A percentile compares a stretch with the other conserved stretches of the same genome.
phyloP scores from a whole-genome alignment of 352 stramenopile genomes.

The Phytophthora pistaciae region DNA sequence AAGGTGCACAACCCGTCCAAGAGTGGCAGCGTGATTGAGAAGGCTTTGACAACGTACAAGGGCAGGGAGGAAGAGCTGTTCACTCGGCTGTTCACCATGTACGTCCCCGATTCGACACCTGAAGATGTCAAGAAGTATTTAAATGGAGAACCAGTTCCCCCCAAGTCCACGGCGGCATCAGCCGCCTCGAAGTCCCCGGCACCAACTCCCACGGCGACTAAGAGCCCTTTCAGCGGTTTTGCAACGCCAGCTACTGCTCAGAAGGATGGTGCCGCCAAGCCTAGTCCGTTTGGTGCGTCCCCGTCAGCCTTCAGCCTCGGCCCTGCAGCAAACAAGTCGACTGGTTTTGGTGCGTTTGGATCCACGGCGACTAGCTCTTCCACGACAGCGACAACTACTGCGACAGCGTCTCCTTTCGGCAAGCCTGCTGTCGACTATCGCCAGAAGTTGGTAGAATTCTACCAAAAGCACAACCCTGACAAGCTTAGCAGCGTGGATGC shows the following conservation, averaged over 20 bases:
- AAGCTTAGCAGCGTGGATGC: constrained; percentile 90
- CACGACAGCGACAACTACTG: constrained; percentile 13
- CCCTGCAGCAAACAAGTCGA: constrained; percentile 30
- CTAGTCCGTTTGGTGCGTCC: constrained; percentile 33
- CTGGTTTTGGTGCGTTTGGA: constrained; percentile 40
- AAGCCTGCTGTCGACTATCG: constrained; percentile 60
- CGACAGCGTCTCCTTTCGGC: constrained; percentile 47
- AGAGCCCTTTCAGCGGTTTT: constrained; percentile 35
- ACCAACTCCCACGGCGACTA: constrained; percentile 26
- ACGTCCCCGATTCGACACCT: constrained; percentile 58
- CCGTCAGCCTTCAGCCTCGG: constrained; percentile 37
- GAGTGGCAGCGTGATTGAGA: constrained; percentile 50
- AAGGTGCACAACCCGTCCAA: constrained; percentile 68
- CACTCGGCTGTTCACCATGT: constrained; percentile 65
- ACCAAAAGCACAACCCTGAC: constrained; percentile 91
- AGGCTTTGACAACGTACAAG: constrained; percentile 59
- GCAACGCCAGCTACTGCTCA: constrained; percentile 18
- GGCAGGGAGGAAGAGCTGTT: constrained; percentile 75
- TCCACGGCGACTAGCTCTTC: constrained; percentile 19
- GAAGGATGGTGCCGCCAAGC: constrained; percentile 22
- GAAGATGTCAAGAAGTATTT: constrained; percentile 76
- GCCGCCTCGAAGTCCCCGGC: constrained; percentile 20
- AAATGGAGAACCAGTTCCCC: constrained; percentile 53
- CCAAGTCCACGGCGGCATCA: constrained; percentile 35
- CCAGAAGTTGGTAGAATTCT: constrained; percentile 89